These are phyloP conservation scores for Rhizopus sp. DNA, from an alignment of 371 early-diverging fungal genomes.

Conservation along the genomic window DNA sequence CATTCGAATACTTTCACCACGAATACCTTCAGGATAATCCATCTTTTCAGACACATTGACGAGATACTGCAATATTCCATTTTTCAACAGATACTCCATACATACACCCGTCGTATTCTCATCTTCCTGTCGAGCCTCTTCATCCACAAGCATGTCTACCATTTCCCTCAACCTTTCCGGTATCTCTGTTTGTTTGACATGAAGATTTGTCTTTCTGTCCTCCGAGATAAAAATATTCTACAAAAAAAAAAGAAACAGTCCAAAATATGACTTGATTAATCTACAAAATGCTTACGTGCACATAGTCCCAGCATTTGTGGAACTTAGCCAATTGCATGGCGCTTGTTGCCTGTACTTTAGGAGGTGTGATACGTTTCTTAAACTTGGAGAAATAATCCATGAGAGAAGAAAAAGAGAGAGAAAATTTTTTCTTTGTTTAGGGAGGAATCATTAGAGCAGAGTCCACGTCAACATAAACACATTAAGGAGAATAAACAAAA, in stretches of 20 bases:
- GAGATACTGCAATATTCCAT: conserved; percentile 76
- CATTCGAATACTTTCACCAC: conserved; percentile 81
- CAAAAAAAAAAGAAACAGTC: background rate
- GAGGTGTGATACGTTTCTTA: conserved; percentile 64
- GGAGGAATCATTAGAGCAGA: too few species aligned
- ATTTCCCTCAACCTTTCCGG: conserved; percentile 75
- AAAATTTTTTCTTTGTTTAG: too few species aligned
- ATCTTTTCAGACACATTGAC: conserved; percentile 75
- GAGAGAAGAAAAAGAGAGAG: background rate
- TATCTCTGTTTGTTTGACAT: conserved; percentile 81
- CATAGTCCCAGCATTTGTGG: conserved; percentile 74
- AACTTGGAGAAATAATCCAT: conserved; percentile 73
- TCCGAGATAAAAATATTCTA: conserved; percentile 65
- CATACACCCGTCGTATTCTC: conserved; percentile 77
- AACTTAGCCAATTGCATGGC: conserved; percentile 74
- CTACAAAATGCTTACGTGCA: conserved; percentile 53
- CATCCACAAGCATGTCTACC: conserved; percentile 90
- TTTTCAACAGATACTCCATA: conserved; percentile 90
- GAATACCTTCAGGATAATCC: conserved; percentile 86
- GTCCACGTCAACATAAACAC: too few species aligned
- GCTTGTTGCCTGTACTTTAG: conserved; percentile 63
- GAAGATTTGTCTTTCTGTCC: conserved; percentile 53
- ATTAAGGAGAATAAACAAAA: too few species aligned
- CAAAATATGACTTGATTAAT: background rate
- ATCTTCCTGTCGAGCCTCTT: conserved; percentile 77